Base-by-base conservation (phyloP, 768 basidiomycete species). In the Chalciporus chontae region DNA sequence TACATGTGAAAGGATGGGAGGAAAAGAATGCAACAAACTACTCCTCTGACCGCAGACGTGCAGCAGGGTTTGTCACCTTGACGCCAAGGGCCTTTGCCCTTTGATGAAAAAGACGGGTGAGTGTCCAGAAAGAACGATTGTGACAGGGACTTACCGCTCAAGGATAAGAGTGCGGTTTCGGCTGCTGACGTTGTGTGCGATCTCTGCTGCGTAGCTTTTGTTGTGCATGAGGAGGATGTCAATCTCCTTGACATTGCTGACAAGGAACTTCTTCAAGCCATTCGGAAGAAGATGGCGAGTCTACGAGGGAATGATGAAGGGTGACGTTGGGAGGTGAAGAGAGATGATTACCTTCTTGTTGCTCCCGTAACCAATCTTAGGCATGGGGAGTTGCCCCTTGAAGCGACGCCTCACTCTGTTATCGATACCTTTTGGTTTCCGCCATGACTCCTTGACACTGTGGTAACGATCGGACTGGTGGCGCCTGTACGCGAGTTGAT, bases 381-480 rank as follows among this genome's bases (percentile, higher is more conserved):
- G 94, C 95, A 98, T 97, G 58, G 93, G 80, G 50, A 83, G 80
- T 71, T 95, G 93, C 48, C 95, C 95, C 79, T 93, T 96, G 80
- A 92, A 93, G 65, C 90, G 85, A 61, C 90, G 83, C 70, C 93
- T 80, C 64, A 96, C 94, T 66, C 94, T 85, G 85, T 98, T 98
- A 71, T 98, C 95, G 64, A 97, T 98, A 91, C 95, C 96, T 85
- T 98, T 99, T 61, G 96, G 96, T 79, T 99, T 99, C 72, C 96
- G 83, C 96, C 96, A 99, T 79, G 90, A 79, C 78, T 96, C 94
- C 81, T 95, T 95, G 61, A 98, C 94, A 59, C 87, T 76, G 71
- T 90, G 83, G 79, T 96, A 98, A 68, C 95, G 89, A 77, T 98
- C 95, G 43, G 93, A 95, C 75, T 98, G 95, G 74, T 98, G 95